Evolutionary conservation across 2,329 filamentous ascomycete genomes (phyloP), one percentile per base, ranked within the genome.

Genomic region (Penicillium hordei): DNA sequence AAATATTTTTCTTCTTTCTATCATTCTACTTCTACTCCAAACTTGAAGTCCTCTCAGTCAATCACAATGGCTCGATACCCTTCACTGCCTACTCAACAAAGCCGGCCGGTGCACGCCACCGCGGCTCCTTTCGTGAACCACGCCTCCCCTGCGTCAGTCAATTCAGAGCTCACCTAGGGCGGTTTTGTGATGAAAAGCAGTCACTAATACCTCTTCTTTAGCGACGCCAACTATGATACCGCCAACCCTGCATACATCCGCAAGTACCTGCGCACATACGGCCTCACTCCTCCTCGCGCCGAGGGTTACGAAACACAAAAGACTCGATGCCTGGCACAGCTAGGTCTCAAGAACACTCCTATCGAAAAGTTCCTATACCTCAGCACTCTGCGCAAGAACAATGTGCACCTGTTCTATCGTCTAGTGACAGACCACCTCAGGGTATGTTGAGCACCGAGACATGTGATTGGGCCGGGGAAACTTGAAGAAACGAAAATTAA

Each of bases 361-460:
- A 80, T 81, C 61, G 79, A 81, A 42, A 79, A 81, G 60, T 81
- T 80, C 67, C 74, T 79, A 52, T 81, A 81, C 64, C 72, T 81
- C 51, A 79, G 77, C 69, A 76, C 77, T 9, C 68, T 81, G 52
- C 77, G 79, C 66, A 79, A 79, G 68, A 79, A 80, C 70, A 80
- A 81, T 70, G 78, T 81, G 6, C 79, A 81, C 64, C 70, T 81
- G n/a, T 81, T 81, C 70, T 81, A 81, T 68, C 77, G 79, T 63
- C 65, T 81, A 61, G 71, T 81, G 48, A 76, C 75, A 34, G 78
- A 80, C 58, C 78, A 81, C 60, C 71, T 80, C 57, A 75, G 70
- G 70, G 76, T 78, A 67, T 53, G 71, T 57, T 57, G 43, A 56
- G n/a, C 34, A 12, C 36, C 45, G 34, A 51, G 56, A 50, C 48